phyloP scores from a whole-genome alignment of 306 rosid species.

The Cucumis sativus region DNA sequence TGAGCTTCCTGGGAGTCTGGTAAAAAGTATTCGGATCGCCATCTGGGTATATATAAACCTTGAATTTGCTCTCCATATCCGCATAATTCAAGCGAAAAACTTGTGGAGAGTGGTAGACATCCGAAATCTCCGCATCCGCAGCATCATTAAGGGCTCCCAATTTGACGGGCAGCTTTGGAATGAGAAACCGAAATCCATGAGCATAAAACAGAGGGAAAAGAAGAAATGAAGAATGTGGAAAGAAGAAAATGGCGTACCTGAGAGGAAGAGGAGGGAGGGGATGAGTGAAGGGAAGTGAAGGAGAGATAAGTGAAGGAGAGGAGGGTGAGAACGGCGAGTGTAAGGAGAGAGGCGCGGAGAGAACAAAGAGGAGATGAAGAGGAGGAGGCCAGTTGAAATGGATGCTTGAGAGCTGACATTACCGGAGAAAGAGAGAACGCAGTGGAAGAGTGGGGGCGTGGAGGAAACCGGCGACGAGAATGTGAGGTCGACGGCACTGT shows the following conservation, averaged over 20 bases:
- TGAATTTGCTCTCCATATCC: slow-evolving; percentile 69
- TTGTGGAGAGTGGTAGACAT: slow-evolving; percentile 56
- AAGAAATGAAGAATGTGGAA: background rate
- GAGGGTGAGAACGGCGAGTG: slow-evolving; percentile 63
- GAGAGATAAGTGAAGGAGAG: slow-evolving; percentile 65
- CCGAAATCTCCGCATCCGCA: slow-evolving; percentile 19
- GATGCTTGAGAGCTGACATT: slow-evolving; percentile 47
- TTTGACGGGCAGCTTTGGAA: slow-evolving; percentile 19
- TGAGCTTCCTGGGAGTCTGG: slow-evolving; percentile 91
- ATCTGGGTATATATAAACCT: slow-evolving; percentile 82
- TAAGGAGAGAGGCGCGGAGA: slow-evolving; percentile 49
- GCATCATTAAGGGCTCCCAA: slow-evolving; percentile 3
- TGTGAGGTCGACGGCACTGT: background rate
- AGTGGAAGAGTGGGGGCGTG: background rate
- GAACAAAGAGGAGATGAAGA: slow-evolving; percentile 30
- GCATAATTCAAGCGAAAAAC: slow-evolving; percentile 60
- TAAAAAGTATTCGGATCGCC: slow-evolving; percentile 86
- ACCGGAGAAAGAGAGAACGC: slow-evolving; percentile 6
- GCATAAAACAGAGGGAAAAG: background rate
- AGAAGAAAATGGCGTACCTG: slow-evolving; percentile 23
- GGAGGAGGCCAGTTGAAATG: slow-evolving; percentile 19
- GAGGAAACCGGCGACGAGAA: background rate
- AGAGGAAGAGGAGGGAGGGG: slow-evolving; percentile 21
- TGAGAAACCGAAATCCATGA: background rate
- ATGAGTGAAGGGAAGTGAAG: slow-evolving; percentile 29